phyloP scores from a whole-genome alignment of 2,329 filamentous ascomycete species.

The Emmonsia crescens region DNA sequence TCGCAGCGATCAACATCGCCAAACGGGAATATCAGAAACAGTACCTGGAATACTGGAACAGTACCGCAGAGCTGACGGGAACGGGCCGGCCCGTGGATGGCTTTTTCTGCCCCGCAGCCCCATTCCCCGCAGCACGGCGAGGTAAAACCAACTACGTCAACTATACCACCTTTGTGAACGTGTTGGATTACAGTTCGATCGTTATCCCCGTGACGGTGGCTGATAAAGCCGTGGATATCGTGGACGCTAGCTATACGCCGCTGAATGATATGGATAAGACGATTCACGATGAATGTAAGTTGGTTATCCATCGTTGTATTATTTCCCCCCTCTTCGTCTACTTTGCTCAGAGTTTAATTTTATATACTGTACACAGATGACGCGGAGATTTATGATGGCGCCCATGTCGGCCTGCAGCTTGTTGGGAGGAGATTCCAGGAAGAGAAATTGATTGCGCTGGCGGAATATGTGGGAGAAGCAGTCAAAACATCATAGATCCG shows the following conservation, averaged over 20 bases:
- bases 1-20: conserved; percentile 41
- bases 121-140: conserved; percentile 33
- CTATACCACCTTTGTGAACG: conserved; percentile 40
- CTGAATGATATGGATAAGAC: conserved; percentile 32
- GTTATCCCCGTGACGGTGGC: conserved; percentile 47
- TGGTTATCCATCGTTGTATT: not conserved
- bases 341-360: not conserved
- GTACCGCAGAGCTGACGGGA: conserved; percentile 38
- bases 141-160: conserved; percentile 37
- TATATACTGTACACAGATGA: conserved; percentile 29
- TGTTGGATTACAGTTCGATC: conserved; percentile 46
- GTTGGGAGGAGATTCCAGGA: conserved; percentile 41
- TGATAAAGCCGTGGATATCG: conserved; percentile 40
- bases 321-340: not conserved
- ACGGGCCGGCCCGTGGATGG: conserved; percentile 45
- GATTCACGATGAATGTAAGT: conserved; percentile 41
- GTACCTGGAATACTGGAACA: conserved; percentile 57
- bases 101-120: conserved; percentile 33
- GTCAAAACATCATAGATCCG: not conserved
- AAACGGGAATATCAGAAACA: conserved; percentile 46
- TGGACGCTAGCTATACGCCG: conserved; percentile 27
- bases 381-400: conserved; percentile 38
- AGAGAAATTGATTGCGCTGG: conserved; percentile 40
- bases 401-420: conserved; percentile 39
- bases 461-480: conserved; percentile 28